phyloP scores from a whole-genome alignment of 805 yeast genomes.

The Ogataea degrootiae region DNA sequence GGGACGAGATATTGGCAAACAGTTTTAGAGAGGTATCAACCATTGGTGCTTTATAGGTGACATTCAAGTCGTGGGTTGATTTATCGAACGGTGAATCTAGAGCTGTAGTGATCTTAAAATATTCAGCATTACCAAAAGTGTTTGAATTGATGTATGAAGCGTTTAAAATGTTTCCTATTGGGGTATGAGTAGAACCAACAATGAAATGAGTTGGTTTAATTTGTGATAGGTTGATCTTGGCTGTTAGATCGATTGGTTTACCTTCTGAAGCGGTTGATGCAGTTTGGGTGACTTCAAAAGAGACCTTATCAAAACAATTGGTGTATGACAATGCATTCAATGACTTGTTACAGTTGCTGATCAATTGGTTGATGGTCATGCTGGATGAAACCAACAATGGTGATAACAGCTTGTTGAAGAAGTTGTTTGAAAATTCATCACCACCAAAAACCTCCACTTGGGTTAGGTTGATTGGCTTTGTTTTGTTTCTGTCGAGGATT shows the following conservation, averaged over 20 bases:
- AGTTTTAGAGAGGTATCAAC: constrained; percentile 41
- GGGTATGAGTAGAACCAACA: constrained; percentile 33
- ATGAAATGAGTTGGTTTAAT: constrained; percentile 24
- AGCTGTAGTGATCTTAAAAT: constrained; percentile 44
- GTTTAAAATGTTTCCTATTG: constrained; percentile 31
- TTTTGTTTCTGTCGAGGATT: constrained; percentile 12
- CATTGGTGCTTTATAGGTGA: constrained; percentile 40
- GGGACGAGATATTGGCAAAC: constrained; percentile 43
- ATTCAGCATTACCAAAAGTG: constrained; percentile 67
- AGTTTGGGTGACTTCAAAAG: constrained; percentile 18
- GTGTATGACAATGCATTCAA: constrained; percentile 21
- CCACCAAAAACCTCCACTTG: constrained; percentile 29
- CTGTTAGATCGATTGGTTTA: constrained; percentile 30
- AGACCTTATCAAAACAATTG: constrained; percentile 24
- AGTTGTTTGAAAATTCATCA: constrained; percentile 32
- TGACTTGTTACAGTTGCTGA: constrained; percentile 20
- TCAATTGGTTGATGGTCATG: constrained; percentile 40
- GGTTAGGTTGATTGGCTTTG: constrained; percentile 25
- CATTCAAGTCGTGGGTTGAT: constrained; percentile 36
- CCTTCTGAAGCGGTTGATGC: neutral
- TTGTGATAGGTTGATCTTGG: constrained; percentile 32
- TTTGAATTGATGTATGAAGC: constrained; percentile 39
- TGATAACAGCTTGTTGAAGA: constrained; percentile 40
- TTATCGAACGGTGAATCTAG: constrained; percentile 46
- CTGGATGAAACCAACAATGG: constrained; percentile 37